Evolutionary conservation across 2,329 filamentous ascomycete species (phyloP), one percentile per base, ranked within the genome.

Genomic region (Pleomassaria siparia): DNA sequence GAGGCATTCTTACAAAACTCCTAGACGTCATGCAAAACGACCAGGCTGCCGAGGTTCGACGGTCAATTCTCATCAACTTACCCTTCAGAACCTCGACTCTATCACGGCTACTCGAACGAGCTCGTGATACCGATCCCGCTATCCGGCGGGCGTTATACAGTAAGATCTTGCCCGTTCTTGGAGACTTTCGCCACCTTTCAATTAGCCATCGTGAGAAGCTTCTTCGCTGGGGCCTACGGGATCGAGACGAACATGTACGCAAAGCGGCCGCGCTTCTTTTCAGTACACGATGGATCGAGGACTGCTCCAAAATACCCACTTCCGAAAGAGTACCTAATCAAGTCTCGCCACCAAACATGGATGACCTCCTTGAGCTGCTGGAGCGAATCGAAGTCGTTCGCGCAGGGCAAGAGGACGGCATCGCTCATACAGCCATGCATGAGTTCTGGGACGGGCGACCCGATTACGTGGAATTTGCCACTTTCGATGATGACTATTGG

Each of bases 261-360:
- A 95, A 96, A 69, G 92, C 92, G 8, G 89, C 94, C 3, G 90
- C 88, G 7, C 86, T 89, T 37, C 78, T 97, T 6, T 99, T 99
- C 74, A 85, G 88, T 51, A 91, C 96, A 64, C 84, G 90, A n/a
- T 99, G 94, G 94, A 92, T 99, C 51, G 92, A 97, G 65, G 90
- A 97, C 64, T 96, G 91, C 60, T 91, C 88, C 5, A 86, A 86
- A 2, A 80, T 85, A 29, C 77, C 78, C 15, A 82, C 83, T 9
- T 80, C 80, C 24, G 76, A 77, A 39, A 71, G 60, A 39, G 73
- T 81, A 5, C 79, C 81, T 1, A 79, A 59, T 12, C 59, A 63
- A 28, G 51, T 62, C 15, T 58, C 60, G 2, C 63, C 66, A 5
- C 69, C 69, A 9, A 92, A 80, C 50, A 81, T 94, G 9, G 86